Evolutionary conservation across 768 basidiomycete genomes (phyloP).

Genomic region (Agrocybe pediades): DNA sequence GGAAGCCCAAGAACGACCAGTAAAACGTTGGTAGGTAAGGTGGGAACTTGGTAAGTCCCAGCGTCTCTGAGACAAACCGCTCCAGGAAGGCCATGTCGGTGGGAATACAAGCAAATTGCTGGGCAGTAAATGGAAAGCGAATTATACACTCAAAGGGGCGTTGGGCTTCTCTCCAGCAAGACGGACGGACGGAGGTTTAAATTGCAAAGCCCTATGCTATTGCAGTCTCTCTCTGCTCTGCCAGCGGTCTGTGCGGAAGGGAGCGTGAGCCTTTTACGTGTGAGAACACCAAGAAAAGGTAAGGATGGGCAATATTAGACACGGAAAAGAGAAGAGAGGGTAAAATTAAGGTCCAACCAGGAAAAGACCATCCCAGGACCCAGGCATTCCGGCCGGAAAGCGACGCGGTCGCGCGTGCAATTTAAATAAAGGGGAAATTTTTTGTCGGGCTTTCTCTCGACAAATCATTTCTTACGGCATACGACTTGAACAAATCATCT

Average conservation of each 20-base stretch:
- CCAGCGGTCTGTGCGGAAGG: too few species aligned
- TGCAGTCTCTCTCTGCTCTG: too few species aligned
- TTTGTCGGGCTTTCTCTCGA: background rate
- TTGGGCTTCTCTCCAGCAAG: too few species aligned
- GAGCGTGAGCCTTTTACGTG: background rate
- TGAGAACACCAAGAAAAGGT: background rate
- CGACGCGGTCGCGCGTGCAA: too few species aligned
- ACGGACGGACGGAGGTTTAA: too few species aligned
- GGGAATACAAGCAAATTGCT: background rate
- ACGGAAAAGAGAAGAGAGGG: background rate
- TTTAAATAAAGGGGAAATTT: background rate
- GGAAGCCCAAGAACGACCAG: slow-evolving; percentile 57
- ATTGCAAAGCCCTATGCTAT: too few species aligned
- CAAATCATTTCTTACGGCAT: background rate
- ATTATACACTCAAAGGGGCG: too few species aligned
- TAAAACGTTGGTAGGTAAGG: slow-evolving; percentile 56
- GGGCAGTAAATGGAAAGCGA: too few species aligned
- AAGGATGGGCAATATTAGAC: background rate
- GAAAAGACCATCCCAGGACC: background rate
- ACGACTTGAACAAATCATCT: background rate
- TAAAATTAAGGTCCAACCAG: background rate
- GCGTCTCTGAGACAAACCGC: slow-evolving; percentile 29
- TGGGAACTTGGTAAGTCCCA: slow-evolving; percentile 57
- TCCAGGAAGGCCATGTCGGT: slow-evolving; percentile 22
- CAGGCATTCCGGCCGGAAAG: background rate